These are phyloP conservation scores for Aspergillus sclerotioniger DNA, from an alignment of 495 filamentous ascomycete species.

Conservation along the genomic window DNA sequence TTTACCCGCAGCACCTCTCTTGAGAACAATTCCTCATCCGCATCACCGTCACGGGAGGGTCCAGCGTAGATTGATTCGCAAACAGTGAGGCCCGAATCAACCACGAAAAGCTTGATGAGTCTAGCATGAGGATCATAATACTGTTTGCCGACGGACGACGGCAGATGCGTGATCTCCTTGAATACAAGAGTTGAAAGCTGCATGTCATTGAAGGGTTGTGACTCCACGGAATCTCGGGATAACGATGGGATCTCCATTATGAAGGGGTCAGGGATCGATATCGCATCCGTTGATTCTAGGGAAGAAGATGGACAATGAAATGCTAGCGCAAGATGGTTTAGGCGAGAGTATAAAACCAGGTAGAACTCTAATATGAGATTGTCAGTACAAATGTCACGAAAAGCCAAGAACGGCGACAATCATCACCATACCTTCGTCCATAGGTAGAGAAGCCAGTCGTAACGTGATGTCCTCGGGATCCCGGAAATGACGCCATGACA, in stretches of 20 bases:
- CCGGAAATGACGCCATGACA: slow-evolving; percentile 47
- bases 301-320: slow-evolving; percentile 33
- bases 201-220: background rate
- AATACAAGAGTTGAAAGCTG: slow-evolving; percentile 37
- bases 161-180: slow-evolving; percentile 31
- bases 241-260: slow-evolving; percentile 34
- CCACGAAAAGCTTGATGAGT: slow-evolving; percentile 39
- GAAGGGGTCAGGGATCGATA: slow-evolving; percentile 40
- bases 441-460: slow-evolving; percentile 29
- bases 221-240: slow-evolving; percentile 10
- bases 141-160: slow-evolving; percentile 12
- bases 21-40: slow-evolving; percentile 11
- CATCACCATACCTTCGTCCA: slow-evolving; percentile 26
- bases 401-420: background rate
- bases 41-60: slow-evolving; percentile 10
- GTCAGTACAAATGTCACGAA: background rate
- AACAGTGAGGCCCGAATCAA: slow-evolving; percentile 34
- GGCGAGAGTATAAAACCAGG: slow-evolving; percentile 45
- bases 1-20: slow-evolving; percentile 26
- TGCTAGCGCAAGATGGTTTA: slow-evolving; percentile 34
- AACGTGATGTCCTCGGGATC: slow-evolving; percentile 47
- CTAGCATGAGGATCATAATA: slow-evolving; percentile 22
- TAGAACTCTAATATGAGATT: slow-evolving; percentile 24
- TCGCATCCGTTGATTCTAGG: slow-evolving; percentile 16
- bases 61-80: slow-evolving; percentile 34